Base-by-base conservation (phyloP, 2,329 filamentous ascomycete genomes). In the Lecanicillium sp. region DNA sequence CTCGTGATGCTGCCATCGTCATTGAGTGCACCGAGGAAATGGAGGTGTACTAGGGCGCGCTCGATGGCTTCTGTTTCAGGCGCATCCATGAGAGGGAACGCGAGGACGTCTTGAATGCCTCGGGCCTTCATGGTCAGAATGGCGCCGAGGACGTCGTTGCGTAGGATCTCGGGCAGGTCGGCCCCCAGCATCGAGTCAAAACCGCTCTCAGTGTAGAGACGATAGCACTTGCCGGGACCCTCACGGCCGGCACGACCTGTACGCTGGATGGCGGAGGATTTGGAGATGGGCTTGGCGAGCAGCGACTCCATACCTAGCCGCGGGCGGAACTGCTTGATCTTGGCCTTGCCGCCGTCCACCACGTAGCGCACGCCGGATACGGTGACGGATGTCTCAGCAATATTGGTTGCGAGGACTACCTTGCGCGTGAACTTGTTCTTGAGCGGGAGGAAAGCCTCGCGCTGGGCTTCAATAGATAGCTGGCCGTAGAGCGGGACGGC, bases 351-450 rank as follows among this genome's bases (percentile, higher is more conserved):
- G 48, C 87, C 87, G 61, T 98, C 93, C 17, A 98, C 78, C 9
- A 98, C 91, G 57, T 86, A 93, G 4, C 88, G 81, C 6, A 98
- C 90, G 2, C 93, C 93, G 0, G 91, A 86, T 0, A 98, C 90
- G 0, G 93, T 98, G 51, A 98, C 87, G 1, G 93, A 97, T 0
- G 93, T 97, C 65, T 98, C 93, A n/a, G 93, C 93, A 58, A 98
- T 97, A 60, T 98, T 98, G 12, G 93, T 98, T 0, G 90, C 85
- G 1, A 98, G 72, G 0, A 98, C 90, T 11, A 97, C 77, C 61
- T 97, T 97, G 36, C 93, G 79, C 0, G 88, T 94, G 48, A 75
- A 78, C n/a, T 75, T 74, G 2, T 81, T 78, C 48, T 80, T 80
- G 19, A 86, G 77, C 1, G 87, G 86, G 47, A 84, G 74, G 63